These are phyloP conservation scores for Asterochloris erici DNA, from an alignment of 139 green algal genomes.

Conservation along the genomic window DNA sequence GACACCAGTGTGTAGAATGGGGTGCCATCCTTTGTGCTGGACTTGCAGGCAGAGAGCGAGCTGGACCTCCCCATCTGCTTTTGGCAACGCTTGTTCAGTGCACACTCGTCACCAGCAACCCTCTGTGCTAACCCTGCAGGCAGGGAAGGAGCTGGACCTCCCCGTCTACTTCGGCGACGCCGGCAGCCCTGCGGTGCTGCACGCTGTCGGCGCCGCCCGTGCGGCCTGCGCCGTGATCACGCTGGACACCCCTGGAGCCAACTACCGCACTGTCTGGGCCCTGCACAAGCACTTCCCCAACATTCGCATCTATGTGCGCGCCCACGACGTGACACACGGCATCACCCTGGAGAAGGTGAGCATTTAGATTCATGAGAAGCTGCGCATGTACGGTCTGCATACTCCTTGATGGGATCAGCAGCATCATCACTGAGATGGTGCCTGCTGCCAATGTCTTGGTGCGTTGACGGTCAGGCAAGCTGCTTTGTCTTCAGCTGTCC, in stretches of 20 bases:
- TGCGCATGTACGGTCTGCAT: too few species aligned
- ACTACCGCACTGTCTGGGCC: slow-evolving; percentile 93
- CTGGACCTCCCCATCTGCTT: too few species aligned
- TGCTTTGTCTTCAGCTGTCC: too few species aligned
- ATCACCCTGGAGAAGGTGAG: slow-evolving; percentile 89
- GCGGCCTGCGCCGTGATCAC: slow-evolving; percentile 91
- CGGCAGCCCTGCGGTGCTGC: slow-evolving; percentile 70
- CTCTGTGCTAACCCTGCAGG: slow-evolving; percentile 5
- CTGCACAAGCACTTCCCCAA: slow-evolving; percentile 88
- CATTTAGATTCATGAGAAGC: too few species aligned
- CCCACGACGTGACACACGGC: slow-evolving; percentile 91
- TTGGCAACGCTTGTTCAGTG: too few species aligned
- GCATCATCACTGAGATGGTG: too few species aligned
- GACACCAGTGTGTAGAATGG: background rate
- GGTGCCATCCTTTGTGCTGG: background rate
- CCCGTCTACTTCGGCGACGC: slow-evolving; percentile 99
- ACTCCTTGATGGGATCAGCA: too few species aligned
- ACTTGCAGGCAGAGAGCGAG: background rate
- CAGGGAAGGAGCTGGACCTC: slow-evolving; percentile 79
- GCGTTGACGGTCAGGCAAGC: too few species aligned
- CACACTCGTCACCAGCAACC: too few species aligned
- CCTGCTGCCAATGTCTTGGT: too few species aligned
- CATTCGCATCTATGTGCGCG: slow-evolving; percentile 94
- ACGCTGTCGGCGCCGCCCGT: slow-evolving; percentile 72
- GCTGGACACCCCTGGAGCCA: slow-evolving; percentile 85